A percentile compares a stretch with the other conserved stretches of the same genome.
These are phyloP conservation scores for Sarocladium brachiariae DNA, from an alignment of 2,329 filamentous ascomycete species.

Conservation along the genomic window DNA sequence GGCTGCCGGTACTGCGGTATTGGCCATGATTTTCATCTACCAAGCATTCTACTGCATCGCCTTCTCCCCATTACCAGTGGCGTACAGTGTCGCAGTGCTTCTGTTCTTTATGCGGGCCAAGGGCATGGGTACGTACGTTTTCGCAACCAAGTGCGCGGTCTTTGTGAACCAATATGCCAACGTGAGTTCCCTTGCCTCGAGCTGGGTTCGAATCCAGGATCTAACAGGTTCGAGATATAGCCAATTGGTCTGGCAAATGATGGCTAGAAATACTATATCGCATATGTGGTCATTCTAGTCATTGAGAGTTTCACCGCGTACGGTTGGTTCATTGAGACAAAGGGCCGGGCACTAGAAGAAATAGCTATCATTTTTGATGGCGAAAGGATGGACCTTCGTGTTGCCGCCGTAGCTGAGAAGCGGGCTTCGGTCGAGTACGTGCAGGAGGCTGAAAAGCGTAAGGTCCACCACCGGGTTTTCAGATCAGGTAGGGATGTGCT, in stretches of 20 bases:
- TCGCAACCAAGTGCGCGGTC: slow-evolving; percentile 21
- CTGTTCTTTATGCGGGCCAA: slow-evolving; percentile 35
- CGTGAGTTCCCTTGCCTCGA: slow-evolving; percentile 32
- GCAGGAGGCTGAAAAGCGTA: neutral
- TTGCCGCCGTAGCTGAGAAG: neutral
- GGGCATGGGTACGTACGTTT: slow-evolving; percentile 24
- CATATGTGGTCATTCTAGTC: slow-evolving; percentile 14
- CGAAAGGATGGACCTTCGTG: neutral
- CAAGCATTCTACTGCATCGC: slow-evolving; percentile 34
- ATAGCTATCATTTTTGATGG: slow-evolving; percentile 18
- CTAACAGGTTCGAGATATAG: slow-evolving; percentile 27
- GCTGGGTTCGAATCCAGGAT: slow-evolving; percentile 25
- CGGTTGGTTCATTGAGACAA: slow-evolving; percentile 26
- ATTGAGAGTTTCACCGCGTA: slow-evolving; percentile 17
- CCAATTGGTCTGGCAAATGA: slow-evolving; percentile 18
- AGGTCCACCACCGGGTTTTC: too few relatives aligned
- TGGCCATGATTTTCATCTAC: slow-evolving; percentile 36
- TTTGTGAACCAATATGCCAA: slow-evolving; percentile 35
- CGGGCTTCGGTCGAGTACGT: slow-evolving; percentile 4
- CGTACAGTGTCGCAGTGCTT: slow-evolving; percentile 35
- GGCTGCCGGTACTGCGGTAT: slow-evolving; percentile 26
- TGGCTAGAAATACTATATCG: slow-evolving; percentile 16
- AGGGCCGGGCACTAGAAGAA: slow-evolving; percentile 20
- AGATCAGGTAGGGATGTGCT: too few relatives aligned
- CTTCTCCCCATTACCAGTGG: slow-evolving; percentile 36